phyloP scores from a whole-genome alignment of 2,329 filamentous ascomycete species.

The Dactylella cylindrospora region DNA sequence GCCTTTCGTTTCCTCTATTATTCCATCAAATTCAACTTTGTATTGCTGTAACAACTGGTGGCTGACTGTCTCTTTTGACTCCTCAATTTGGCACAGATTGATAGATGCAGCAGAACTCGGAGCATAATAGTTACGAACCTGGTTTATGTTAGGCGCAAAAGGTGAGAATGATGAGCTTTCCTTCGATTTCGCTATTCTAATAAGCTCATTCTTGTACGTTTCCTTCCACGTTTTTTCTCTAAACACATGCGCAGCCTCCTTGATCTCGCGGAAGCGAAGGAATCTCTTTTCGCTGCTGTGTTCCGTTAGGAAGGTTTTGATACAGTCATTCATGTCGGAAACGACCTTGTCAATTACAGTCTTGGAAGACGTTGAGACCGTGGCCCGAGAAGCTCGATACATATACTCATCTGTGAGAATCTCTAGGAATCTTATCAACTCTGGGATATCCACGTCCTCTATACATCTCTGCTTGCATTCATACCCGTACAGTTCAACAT shows the following conservation, averaged over 20 bases:
- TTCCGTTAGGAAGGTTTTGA: not conserved
- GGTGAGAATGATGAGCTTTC: not conserved
- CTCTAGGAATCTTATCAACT: slow-evolving; percentile 9
- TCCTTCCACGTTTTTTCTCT: not conserved
- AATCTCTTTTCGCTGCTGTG: not conserved
- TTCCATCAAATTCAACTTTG: not conserved
- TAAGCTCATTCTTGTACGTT: not conserved
- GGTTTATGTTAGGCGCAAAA: not conserved
- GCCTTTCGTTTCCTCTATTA: not conserved
- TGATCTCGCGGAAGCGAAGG: not conserved
- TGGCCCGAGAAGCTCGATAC: not conserved
- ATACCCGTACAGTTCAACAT: not conserved
- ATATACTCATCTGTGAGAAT: slow-evolving; percentile 9
- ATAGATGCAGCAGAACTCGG: not conserved
- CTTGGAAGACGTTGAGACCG: not conserved
- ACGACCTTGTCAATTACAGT: too few species aligned
- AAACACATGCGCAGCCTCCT: not conserved
- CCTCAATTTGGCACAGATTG: not conserved
- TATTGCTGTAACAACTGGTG: not conserved
- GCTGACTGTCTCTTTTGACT: not conserved
- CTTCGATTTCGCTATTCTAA: not conserved
- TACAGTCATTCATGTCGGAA: not conserved
- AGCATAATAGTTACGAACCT: slow-evolving; percentile 4
- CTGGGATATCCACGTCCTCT: not conserved
- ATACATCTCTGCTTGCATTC: not conserved